Evolutionary conservation across 352 stramenopile genomes (phyloP).

Genomic region (Globisporangium ultimum): DNA sequence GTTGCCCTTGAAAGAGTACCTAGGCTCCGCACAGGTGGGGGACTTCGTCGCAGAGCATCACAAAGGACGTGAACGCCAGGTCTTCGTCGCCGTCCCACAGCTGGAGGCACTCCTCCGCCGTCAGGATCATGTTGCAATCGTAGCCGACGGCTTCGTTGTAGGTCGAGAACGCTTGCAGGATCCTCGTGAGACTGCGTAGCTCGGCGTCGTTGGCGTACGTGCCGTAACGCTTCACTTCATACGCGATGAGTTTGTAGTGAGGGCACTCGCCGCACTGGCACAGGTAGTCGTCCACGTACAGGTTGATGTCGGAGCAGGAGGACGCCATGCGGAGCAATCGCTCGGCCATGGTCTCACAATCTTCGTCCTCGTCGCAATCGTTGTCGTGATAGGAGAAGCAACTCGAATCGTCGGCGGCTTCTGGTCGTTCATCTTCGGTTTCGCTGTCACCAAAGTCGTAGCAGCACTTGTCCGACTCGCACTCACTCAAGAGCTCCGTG

Average conservation of each 20-base stretch:
- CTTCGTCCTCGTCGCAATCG: slow-evolving; percentile 21
- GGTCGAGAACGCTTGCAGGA: slow-evolving; percentile 68
- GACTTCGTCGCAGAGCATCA: slow-evolving; percentile 55
- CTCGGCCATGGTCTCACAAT: slow-evolving; percentile 33
- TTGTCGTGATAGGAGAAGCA: slow-evolving; percentile 11
- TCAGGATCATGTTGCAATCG: slow-evolving; percentile 43
- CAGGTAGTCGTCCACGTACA: slow-evolving; percentile 60
- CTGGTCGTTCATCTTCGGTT: not conserved
- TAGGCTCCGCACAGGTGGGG: slow-evolving; percentile 30
- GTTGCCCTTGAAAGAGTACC: not conserved
- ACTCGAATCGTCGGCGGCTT: not conserved
- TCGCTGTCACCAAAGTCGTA: slow-evolving; percentile 7
- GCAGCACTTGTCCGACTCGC: slow-evolving; percentile 18
- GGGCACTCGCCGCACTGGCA: slow-evolving; percentile 63
- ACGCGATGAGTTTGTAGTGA: slow-evolving; percentile 44
- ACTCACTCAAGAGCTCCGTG: slow-evolving; percentile 45
- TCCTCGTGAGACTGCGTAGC: slow-evolving; percentile 34
- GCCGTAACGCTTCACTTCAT: slow-evolving; percentile 31
- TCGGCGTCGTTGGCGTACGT: slow-evolving; percentile 28
- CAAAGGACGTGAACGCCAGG: slow-evolving; percentile 57
- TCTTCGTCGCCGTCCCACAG: slow-evolving; percentile 63
- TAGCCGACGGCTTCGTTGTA: slow-evolving; percentile 71
- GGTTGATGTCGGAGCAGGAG: slow-evolving; percentile 25
- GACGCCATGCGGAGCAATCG: slow-evolving; percentile 16
- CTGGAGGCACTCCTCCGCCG: slow-evolving; percentile 47